Evolutionary conservation across 495 filamentous ascomycete genomes (phyloP).

Genomic region (Penicillium samsonianum): DNA sequence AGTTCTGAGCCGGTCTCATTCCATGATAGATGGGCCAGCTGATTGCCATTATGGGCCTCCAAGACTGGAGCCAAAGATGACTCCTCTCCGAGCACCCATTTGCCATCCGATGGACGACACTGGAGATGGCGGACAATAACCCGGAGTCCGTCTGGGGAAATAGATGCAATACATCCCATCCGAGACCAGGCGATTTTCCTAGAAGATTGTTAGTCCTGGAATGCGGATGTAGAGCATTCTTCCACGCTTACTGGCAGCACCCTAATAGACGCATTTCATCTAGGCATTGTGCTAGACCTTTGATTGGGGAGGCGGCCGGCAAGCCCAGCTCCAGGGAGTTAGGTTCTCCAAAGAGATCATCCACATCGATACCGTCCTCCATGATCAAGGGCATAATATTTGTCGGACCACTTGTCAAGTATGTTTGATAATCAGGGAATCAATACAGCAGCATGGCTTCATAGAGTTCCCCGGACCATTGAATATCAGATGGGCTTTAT

Average conservation of each 20-base stretch:
- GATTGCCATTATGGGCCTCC: constrained; percentile 51
- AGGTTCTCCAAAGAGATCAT: constrained; percentile 77
- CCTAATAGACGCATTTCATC: constrained; percentile 78
- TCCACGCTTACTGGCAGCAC: constrained; percentile 75
- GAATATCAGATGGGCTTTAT: constrained; percentile 6
- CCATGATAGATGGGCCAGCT: constrained; percentile 78
- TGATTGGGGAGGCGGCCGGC: constrained; percentile 56
- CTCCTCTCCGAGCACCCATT: constrained; percentile 74
- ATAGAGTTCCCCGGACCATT: constrained; percentile 8
- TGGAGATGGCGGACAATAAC: constrained; percentile 72
- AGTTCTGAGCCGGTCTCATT: constrained; percentile 71
- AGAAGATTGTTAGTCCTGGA: constrained; percentile 12
- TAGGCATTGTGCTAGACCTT: constrained; percentile 69
- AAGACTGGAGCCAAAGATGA: constrained; percentile 43
- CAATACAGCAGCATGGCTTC: constrained; percentile 21
- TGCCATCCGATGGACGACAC: constrained; percentile 67
- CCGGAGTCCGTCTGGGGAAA: constrained; percentile 66
- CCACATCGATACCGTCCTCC: constrained; percentile 69
- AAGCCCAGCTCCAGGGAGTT: constrained; percentile 54
- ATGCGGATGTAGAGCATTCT: neutral
- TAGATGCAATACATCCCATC: constrained; percentile 80
- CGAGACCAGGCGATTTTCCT: constrained; percentile 91
- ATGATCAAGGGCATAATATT: constrained; percentile 53
- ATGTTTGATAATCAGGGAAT: neutral
- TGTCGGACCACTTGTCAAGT: constrained; percentile 7